Percentiles rank a stretch among this genome's conserved stretches.
phyloP scores from a whole-genome alignment of 768 basidiomycete species.

The Rhodosporidiobolus odoratus region DNA sequence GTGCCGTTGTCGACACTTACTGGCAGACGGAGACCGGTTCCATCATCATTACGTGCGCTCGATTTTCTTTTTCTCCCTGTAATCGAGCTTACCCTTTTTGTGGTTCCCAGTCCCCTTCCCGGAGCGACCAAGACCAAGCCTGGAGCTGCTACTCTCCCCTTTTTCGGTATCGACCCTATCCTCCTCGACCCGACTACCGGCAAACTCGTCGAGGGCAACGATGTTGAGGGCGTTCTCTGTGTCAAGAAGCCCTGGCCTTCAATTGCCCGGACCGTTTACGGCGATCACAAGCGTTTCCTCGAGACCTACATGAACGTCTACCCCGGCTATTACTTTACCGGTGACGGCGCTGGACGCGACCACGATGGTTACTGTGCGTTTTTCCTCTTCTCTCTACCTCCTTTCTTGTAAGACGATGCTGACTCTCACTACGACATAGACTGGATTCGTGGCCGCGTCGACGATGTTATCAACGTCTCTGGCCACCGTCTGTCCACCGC shows the following conservation, averaged over 20 bases:
- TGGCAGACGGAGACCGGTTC: constrained; percentile 98
- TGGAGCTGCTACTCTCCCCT: constrained; percentile 92
- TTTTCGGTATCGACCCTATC: constrained; percentile 87
- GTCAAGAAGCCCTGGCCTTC: constrained; percentile 88
- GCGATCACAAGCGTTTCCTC: constrained; percentile 80
- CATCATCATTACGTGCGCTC: constrained; percentile 66
- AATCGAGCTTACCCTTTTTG: background rate
- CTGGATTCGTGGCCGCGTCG: constrained; percentile 97
- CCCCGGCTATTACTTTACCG: constrained; percentile 91
- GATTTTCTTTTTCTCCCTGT: background rate
- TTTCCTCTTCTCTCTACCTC: background rate
- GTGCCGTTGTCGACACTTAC: constrained; percentile 54
- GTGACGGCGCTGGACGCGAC: constrained; percentile 91
- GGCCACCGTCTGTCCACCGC: constrained; percentile 95
- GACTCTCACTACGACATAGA: background rate
- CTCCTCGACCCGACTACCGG: constrained; percentile 82
- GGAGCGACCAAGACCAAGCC: constrained; percentile 95
- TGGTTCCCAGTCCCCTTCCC: constrained; percentile 61
- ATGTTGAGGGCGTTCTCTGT: constrained; percentile 84
- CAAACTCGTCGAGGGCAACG: constrained; percentile 65
- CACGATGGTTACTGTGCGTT: constrained; percentile 71
- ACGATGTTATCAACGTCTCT: constrained; percentile 89
- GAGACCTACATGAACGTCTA: constrained; percentile 73
- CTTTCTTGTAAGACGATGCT: background rate
- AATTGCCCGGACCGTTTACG: constrained; percentile 84